A percentile compares a stretch with the other conserved stretches of the same genome.
Conservation (phyloP, 1,139 yeast genomes). For the Pichia sp. region DNA sequence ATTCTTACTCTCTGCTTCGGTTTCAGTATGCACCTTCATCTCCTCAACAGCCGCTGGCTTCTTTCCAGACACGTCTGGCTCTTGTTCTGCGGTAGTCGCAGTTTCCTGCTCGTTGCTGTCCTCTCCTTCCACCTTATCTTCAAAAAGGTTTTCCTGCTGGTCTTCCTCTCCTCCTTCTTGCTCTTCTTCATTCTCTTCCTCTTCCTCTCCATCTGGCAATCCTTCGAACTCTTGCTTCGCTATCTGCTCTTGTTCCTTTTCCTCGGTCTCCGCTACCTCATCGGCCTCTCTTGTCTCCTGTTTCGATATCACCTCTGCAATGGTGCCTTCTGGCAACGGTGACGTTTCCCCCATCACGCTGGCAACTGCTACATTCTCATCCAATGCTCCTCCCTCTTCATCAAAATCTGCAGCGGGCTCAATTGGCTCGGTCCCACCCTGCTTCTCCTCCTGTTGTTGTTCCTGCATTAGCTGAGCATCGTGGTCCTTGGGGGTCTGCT, state of each 20-base stretch:
- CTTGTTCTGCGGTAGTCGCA: not conserved
- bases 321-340: not conserved
- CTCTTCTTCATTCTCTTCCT: not conserved
- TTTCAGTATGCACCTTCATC: not conserved
- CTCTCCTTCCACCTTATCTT: not conserved
- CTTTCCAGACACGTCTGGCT: too few species aligned
- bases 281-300: not conserved
- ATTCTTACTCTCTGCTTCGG: not conserved
- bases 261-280: too few species aligned
- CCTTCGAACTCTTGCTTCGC: too few species aligned
- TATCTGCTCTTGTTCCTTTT: too few species aligned
- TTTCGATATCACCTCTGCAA: not conserved
- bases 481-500: not conserved
- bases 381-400: not conserved
- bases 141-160: not conserved
- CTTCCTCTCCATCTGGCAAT: too few species aligned
- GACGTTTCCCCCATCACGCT: not conserved
- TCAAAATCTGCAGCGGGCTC: not conserved
- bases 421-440: not conserved
- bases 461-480: not conserved
- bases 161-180: too few species aligned
- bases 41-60: too few species aligned
- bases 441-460: not conserved
- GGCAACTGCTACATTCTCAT: not conserved
- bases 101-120: not conserved